These are phyloP conservation scores for Naganishia kalamii DNA, from an alignment of 768 basidiomycete genomes.

Conservation along the genomic window DNA sequence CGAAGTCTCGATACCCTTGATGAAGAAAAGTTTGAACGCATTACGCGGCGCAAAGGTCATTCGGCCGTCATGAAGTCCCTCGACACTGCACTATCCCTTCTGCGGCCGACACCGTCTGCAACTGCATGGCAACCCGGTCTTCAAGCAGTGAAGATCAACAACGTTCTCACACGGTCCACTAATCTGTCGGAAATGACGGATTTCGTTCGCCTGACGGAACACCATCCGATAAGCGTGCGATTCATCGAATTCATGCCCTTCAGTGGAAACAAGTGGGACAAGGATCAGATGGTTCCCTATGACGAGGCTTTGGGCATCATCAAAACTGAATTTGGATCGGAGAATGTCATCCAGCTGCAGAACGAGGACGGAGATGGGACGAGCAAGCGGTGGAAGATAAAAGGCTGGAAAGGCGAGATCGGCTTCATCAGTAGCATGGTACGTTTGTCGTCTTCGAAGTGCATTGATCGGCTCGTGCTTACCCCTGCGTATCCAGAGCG, in stretches of 20 bases:
- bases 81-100: conserved; percentile 55
- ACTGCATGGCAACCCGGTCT: conserved; percentile 47
- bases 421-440: conserved; percentile 63
- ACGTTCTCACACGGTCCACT: conserved; percentile 71
- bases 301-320: conserved; percentile 58
- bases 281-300: conserved; percentile 73
- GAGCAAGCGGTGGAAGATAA: conserved; percentile 70
- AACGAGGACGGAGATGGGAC: conserved; percentile 68
- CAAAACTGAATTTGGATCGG: conserved; percentile 29
- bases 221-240: conserved; percentile 61
- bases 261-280: conserved; percentile 80
- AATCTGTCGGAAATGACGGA: conserved; percentile 74
- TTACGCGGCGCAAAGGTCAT: conserved; percentile 66
- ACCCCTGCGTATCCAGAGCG: conserved; percentile 56
- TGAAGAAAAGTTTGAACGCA: conserved; percentile 78
- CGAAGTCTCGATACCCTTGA: conserved; percentile 82
- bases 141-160: conserved; percentile 69
- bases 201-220: conserved; percentile 69
- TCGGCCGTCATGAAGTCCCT: conserved; percentile 66
- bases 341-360: conserved; percentile 33
- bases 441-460: not conserved
- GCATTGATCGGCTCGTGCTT: not conserved
- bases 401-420: conserved; percentile 62
- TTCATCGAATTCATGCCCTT: conserved; percentile 97
- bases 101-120: not conserved